A percentile compares a stretch with the other conserved stretches of the same genome.
These are phyloP conservation scores for Candida mattraensis DNA, from an alignment of 805 yeast genomes.

Conservation along the genomic window DNA sequence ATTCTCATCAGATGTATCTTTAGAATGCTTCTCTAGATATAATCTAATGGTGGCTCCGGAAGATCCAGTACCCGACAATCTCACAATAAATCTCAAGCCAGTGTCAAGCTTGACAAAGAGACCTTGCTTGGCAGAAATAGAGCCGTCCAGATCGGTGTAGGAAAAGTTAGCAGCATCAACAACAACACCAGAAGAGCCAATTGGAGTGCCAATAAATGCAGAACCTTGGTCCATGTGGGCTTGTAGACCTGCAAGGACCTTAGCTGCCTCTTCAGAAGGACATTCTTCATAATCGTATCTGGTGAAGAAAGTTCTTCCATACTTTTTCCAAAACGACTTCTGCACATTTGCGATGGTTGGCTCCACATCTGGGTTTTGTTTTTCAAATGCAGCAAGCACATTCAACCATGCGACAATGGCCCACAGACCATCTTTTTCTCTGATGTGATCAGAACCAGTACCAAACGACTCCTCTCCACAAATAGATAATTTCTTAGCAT, in stretches of 20 bases:
- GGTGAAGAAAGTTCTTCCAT: conserved; percentile 96
- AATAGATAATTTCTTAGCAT: conserved; percentile 87
- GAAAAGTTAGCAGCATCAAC: conserved; percentile 83
- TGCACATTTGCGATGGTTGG: conserved; percentile 77
- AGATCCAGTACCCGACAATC: conserved; percentile 96
- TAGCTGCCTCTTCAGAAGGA: conserved; percentile 67
- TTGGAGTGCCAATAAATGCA: conserved; percentile 49
- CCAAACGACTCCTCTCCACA: conserved; percentile 99
- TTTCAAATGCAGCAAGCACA: conserved; percentile 80
- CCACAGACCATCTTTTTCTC: conserved; percentile 98
- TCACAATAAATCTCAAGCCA: conserved; percentile 83
- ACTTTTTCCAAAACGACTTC: conserved; percentile 80
- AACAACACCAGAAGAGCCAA: conserved; percentile 52
- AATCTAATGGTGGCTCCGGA: conserved; percentile 96
- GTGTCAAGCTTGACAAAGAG: conserved; percentile 75
- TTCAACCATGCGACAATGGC: conserved; percentile 97
- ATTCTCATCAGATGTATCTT: conserved; percentile 50
- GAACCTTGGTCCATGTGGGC: conserved; percentile 34
- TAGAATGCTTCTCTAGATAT: conserved; percentile 81
- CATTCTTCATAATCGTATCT: conserved; percentile 93
- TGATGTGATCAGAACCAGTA: conserved; percentile 94
- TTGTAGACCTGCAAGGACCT: conserved; percentile 58
- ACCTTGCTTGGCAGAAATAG: conserved; percentile 86
- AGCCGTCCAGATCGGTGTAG: conserved; percentile 93
- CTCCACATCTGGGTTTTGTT: conserved; percentile 46